Evolutionary conservation across 305 asterid genomes (phyloP).

Genomic region (Euphrasia arctica): DNA sequence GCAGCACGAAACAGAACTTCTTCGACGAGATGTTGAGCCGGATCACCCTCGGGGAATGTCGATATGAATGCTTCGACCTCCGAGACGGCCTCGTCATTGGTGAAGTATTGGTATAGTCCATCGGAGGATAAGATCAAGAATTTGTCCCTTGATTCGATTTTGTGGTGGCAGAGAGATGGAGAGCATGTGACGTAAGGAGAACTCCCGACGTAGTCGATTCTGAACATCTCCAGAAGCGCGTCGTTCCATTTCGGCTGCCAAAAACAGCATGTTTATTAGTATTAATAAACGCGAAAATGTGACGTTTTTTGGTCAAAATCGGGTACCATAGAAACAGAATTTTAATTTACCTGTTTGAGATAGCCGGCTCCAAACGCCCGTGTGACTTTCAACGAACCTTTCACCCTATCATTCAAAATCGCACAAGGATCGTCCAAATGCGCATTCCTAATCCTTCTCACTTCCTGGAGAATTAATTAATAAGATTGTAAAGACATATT

Average conservation of each 20-base stretch:
- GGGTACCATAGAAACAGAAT: neutral
- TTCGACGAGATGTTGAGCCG: conserved; percentile 95
- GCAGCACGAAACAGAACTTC: conserved; percentile 96
- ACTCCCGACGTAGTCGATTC: conserved; percentile 74
- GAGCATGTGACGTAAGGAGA: conserved; percentile 74
- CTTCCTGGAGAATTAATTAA: conserved; percentile 49
- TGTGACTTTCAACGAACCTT: conserved; percentile 88
- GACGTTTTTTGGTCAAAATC: too few relatives aligned
- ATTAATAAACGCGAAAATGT: neutral
- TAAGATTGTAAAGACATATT: neutral
- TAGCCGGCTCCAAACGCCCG: conserved; percentile 97
- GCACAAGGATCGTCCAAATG: conserved; percentile 79
- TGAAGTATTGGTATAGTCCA: conserved; percentile 96
- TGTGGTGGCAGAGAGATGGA: conserved; percentile 81
- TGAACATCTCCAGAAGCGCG: conserved; percentile 84
- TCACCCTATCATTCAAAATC: conserved; percentile 72
- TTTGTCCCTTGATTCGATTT: conserved; percentile 61
- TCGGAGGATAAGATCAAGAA: conserved; percentile 94
- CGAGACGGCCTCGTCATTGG: conserved; percentile 78
- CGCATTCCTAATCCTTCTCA: conserved; percentile 60
- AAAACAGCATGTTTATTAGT: neutral
- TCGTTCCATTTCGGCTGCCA: conserved; percentile 93
- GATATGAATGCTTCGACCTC: conserved; percentile 84
- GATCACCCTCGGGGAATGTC: conserved; percentile 96
- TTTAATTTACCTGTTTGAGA: conserved; percentile 65